Conservation (phyloP, 2,329 filamentous ascomycete species). For the Colletotrichum sp. region DNA sequence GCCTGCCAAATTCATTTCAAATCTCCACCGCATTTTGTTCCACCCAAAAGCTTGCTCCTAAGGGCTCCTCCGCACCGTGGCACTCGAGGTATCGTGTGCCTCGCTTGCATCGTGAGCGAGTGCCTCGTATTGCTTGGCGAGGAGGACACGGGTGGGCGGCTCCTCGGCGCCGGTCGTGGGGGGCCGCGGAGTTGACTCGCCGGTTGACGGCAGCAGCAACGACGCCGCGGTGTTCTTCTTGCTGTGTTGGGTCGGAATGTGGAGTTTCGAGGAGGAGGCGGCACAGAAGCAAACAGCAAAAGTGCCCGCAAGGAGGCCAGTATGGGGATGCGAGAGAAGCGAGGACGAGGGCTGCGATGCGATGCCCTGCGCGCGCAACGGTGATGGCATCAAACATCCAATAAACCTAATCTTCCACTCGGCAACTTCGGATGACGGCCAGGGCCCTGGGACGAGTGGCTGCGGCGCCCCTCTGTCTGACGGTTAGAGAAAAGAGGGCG, state of each 20-base stretch:
- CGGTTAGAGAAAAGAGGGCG: conserved; percentile 7
- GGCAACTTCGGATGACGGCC: conserved; percentile 16
- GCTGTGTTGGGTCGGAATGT: background rate
- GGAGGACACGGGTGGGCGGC: background rate
- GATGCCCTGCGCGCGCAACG: background rate
- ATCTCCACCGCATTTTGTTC: background rate
- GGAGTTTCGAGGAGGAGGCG: background rate
- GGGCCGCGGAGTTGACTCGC: background rate
- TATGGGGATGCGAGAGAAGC: background rate
- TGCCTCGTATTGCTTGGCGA: background rate
- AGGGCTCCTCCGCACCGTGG: background rate
- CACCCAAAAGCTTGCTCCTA: background rate
- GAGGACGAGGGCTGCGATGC: background rate
- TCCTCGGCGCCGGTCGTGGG: background rate
- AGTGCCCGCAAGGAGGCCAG: background rate
- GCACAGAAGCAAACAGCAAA: background rate
- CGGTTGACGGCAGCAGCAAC: background rate
- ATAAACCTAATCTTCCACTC: conserved; percentile 1
- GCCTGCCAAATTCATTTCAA: background rate
- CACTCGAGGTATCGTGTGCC: background rate
- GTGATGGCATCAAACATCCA: conserved; percentile 10
- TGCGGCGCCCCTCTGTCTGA: background rate
- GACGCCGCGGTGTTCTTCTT: background rate
- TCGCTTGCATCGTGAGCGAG: background rate
- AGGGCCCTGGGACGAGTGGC: background rate